A percentile compares a stretch with the other conserved stretches of the same genome.
Evolutionary conservation across 805 yeast species (phyloP).

Genomic region (Pichia deserticola): DNA sequence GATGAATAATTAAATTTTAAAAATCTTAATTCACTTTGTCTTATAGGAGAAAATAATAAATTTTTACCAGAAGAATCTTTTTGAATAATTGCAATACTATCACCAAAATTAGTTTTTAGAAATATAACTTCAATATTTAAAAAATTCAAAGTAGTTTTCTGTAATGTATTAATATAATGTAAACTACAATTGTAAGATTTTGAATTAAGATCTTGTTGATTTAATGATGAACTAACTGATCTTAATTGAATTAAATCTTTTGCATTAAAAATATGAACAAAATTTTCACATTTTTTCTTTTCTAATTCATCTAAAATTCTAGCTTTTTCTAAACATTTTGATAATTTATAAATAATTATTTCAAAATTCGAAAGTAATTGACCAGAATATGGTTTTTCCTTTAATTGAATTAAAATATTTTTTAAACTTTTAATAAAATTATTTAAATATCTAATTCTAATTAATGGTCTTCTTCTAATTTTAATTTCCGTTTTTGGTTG

Average conservation of each 20-base stretch:
- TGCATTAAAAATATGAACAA: conserved; percentile 16
- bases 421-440: conserved; percentile 18
- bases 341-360: conserved; percentile 16
- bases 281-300: conserved; percentile 12
- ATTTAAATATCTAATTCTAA: conserved; percentile 22
- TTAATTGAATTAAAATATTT: conserved; percentile 15
- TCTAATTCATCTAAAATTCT: conserved; percentile 19
- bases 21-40: conserved; percentile 22
- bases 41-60: conserved; percentile 30
- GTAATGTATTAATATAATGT: conserved; percentile 20
- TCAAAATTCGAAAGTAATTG: conserved; percentile 21
- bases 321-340: conserved; percentile 14
- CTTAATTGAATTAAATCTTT: conserved; percentile 18
- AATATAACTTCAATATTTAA: conserved; percentile 15
- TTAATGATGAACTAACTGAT: conserved; percentile 17
- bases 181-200: conserved; percentile 15
- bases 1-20: conserved; percentile 9
- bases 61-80: conserved; percentile 24
- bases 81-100: conserved; percentile 24
- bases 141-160: conserved; percentile 18
- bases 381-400: conserved; percentile 15
- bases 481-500: conserved; percentile 23
- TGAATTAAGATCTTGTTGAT: conserved; percentile 1
- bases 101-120: conserved; percentile 6
- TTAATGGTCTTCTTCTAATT: conserved; percentile 26